These are phyloP conservation scores for Maudiozyma barnettii DNA, from an alignment of 805 yeast species.

Conservation along the genomic window DNA sequence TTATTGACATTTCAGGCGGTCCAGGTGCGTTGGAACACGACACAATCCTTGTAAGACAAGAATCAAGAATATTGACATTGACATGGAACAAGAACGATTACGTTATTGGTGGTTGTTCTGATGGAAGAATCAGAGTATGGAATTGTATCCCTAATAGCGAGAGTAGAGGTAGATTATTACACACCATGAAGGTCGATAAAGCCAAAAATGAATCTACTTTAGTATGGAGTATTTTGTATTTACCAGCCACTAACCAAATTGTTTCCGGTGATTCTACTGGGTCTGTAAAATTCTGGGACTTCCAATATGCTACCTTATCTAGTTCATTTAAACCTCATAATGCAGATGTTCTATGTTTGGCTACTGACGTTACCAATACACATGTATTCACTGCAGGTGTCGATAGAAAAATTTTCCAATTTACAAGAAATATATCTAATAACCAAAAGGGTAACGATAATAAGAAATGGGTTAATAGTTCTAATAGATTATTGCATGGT, in stretches of 20 bases:
- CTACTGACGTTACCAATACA: slow-evolving; percentile 50
- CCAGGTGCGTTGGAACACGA: slow-evolving; percentile 73
- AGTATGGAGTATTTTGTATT: slow-evolving; percentile 74
- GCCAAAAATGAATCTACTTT: slow-evolving; percentile 76
- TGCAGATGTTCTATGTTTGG: slow-evolving; percentile 77
- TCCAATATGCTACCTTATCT: slow-evolving; percentile 58
- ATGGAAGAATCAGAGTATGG: slow-evolving; percentile 88
- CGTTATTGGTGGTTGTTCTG: slow-evolving; percentile 90
- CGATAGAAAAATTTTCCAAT: slow-evolving; percentile 80
- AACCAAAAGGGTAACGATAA: slow-evolving; percentile 13
- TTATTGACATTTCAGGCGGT: slow-evolving; percentile 80
- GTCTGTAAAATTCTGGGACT: slow-evolving; percentile 85
- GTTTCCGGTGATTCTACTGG: slow-evolving; percentile 98
- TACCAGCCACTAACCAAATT: slow-evolving; percentile 58
- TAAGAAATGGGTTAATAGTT: slow-evolving; percentile 63
- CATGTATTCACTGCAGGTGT: slow-evolving; percentile 82
- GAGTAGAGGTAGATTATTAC: slow-evolving; percentile 56
- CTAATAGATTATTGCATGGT: slow-evolving; percentile 73
- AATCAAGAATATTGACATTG: slow-evolving; percentile 66
- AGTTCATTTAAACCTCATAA: slow-evolving; percentile 81
- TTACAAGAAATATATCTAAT: slow-evolving; percentile 29
- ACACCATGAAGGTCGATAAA: slow-evolving; percentile 88
- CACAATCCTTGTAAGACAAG: slow-evolving; percentile 70
- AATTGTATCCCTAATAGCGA: slow-evolving; percentile 15
- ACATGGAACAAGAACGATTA: slow-evolving; percentile 61